Percentiles rank a stretch among this genome's conserved stretches.
phyloP scores from a whole-genome alignment of 495 filamentous ascomycete genomes.

The Cercophora samala region DNA sequence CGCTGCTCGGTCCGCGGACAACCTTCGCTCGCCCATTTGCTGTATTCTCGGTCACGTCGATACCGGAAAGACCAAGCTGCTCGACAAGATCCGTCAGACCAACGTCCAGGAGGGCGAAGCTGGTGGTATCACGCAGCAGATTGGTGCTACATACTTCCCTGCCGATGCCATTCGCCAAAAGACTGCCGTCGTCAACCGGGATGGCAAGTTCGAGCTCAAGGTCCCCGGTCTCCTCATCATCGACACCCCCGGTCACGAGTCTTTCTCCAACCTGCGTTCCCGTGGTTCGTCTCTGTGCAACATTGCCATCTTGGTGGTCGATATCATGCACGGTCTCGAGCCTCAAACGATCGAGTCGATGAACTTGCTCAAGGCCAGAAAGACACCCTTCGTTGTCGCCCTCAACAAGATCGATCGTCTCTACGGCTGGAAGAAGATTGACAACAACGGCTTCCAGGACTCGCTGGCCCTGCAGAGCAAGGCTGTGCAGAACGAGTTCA shows the following conservation, averaged over 20 bases:
- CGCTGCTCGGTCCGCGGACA: conserved; percentile 86
- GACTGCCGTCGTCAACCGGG: conserved; percentile 87
- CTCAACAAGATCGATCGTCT: conserved; percentile 99
- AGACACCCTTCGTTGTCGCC: conserved; percentile 97
- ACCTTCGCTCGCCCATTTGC: conserved; percentile 96
- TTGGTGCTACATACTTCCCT: conserved; percentile 99
- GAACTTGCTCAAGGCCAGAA: conserved; percentile 84
- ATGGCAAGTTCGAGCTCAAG: conserved; percentile 92
- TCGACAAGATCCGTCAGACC: conserved; percentile 98
- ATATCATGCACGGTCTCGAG: conserved; percentile 99
- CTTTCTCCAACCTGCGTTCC: conserved; percentile 96
- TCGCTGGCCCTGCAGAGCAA: conserved; percentile 87
- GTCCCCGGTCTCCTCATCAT: conserved; percentile 96
- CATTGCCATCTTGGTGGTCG: conserved; percentile 97
- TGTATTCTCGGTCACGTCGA: conserved; percentile 99
- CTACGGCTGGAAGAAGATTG: conserved; percentile 95
- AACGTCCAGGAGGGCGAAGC: conserved; percentile 99
- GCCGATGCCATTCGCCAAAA: conserved; percentile 89
- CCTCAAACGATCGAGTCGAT: conserved; percentile 98
- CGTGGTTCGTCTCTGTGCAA: conserved; percentile 97
- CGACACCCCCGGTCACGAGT: conserved; percentile 99
- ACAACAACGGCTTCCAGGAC: conserved; percentile 97
- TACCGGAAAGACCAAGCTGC: conserved; percentile 97
- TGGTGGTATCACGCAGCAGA: conserved; percentile 99
- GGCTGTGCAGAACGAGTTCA: conserved; percentile 92